Base-by-base conservation (phyloP, 75 land plant genomes). In the Cryptomeria japonica region DNA sequence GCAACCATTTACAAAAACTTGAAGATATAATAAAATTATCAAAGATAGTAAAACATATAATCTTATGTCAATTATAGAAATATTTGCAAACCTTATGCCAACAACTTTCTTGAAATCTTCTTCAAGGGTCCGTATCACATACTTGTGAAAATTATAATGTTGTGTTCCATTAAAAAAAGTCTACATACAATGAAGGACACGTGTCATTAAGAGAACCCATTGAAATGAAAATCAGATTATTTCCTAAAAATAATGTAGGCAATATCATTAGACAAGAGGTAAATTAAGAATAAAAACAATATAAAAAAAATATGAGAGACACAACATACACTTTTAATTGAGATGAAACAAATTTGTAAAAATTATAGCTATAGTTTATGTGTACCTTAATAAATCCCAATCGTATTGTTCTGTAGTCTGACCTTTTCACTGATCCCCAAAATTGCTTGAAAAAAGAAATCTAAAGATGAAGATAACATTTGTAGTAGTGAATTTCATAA, bases 21-120 rank as follows among this genome's bases (percentile, higher is more conserved):
- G n/a, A 70, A 70, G 32, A 10, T 28, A 28, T 8, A 70, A 3
- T 28, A 70, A 4, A 25, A 70, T 70, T 8, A 38, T 80, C 15
- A 37, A 38, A 42, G 44, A 22, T n/a, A 34, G 39, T 8, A 10
- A 25, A 42, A n/a, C 0, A 44, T 13, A 41, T 36, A 31, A 19
- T 51, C 91, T 90, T 88, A 51, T 28, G 13, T 51, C 15, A 19
- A 38, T 58, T 4, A 86, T 68, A 34, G 34, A 5, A 12, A 37
- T 28, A 0, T 34, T 3, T 51, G 42, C 64, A n/a, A 11, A 87
- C 92, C 92, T 91, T 79, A 91, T 87, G 47, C 92, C 92, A 42
- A 89, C 85, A 25, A 89, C 87, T 22, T 86, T 42, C 84, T 85
- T 91, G 85, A 91, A 91, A 41, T 91, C 90, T 82, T 87, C 89